Evolutionary conservation across 2,329 filamentous ascomycete genomes (phyloP), one percentile per base, ranked within the genome.

Genomic region (Stagonosporopsis cucurbitacearum): DNA sequence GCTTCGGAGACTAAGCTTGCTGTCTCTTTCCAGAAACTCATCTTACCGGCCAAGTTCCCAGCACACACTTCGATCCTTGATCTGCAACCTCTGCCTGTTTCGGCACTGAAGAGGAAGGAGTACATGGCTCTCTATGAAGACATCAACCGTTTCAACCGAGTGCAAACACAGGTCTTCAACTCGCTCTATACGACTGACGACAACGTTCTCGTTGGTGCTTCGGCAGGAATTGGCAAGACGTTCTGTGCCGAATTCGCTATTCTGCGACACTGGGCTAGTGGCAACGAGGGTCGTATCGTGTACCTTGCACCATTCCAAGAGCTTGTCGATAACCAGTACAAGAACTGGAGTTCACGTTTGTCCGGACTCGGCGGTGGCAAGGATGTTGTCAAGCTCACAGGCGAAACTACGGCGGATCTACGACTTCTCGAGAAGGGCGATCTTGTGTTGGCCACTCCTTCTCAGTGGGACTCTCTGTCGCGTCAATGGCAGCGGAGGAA

Each of bases 141-240:
- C 26, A 96, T 92, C 87, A 84, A 87, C 52, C 87, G 90, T 60
- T 99, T 99, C 82, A 99, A 99, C 80, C 95, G 95, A 74, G 90
- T 99, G 12, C 96, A 99, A 76, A 97, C 95, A 0, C 95, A 99
- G 74, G 91, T 92, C 0, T 99, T 98, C 81, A 96, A 96, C 72
- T 92, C 93, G 1, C 80, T 99, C 0, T 98, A 91, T 73, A 88
- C 90, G 43, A 90, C 91, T 0, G 91, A 98, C 72, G 92, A 98
- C 67, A 98, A 96, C 68, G 92, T 97, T 20, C 92, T 99, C 60
- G 80, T 99, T 60, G 93, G 92, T 41, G 89, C 94, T n/a, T 89
- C 95, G 1, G 93, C 93, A 8, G 94, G 95, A 39, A 96, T 92
- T 72, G 95, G 95, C 56, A 99, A 99, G 83, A 98, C 95, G 1